These are phyloP conservation scores for Cystobasidium slooffiae DNA, from an alignment of 1,284 basidiomycete genomes.

Conservation along the genomic window DNA sequence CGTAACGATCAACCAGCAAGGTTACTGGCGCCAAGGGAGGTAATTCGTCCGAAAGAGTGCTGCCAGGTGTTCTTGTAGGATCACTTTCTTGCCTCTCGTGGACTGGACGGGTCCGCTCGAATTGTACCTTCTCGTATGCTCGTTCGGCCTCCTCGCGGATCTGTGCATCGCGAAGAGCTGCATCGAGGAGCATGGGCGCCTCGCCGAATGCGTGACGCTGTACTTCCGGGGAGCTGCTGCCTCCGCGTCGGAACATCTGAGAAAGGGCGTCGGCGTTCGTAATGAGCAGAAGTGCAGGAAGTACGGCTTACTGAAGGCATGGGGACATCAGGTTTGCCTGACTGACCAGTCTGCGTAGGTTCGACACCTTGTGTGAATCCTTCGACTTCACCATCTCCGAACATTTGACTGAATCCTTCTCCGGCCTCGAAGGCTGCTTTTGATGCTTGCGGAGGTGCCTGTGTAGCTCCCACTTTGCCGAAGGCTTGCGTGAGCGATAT, in stretches of 20 bases:
- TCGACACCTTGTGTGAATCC: slow-evolving; percentile 14
- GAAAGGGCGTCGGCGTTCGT: not conserved
- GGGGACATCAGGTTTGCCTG: not conserved
- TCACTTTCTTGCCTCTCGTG: not conserved
- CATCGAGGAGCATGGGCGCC: slow-evolving; percentile 33
- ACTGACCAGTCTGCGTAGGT: not conserved
- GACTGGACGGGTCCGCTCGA: not conserved
- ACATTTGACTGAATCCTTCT: slow-evolving; percentile 36
- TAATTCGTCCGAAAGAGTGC: slow-evolving; percentile 37
- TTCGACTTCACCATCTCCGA: slow-evolving; percentile 13
- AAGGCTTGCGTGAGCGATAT: slow-evolving; percentile 42
- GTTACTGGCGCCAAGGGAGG: slow-evolving; percentile 28
- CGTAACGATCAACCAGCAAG: slow-evolving; percentile 13
- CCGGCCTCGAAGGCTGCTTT: not conserved
- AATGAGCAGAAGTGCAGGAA: not conserved
- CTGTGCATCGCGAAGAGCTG: slow-evolving; percentile 32
- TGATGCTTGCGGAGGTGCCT: slow-evolving; percentile 17
- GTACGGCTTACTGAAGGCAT: slow-evolving; percentile 18
- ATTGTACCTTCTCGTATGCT: slow-evolving; percentile 15
- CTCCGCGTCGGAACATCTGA: slow-evolving; percentile 26
- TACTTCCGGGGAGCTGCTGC: slow-evolving; percentile 19
- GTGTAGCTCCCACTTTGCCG: slow-evolving; percentile 28
- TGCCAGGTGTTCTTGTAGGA: slow-evolving; percentile 35
- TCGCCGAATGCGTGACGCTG: slow-evolving; percentile 29
- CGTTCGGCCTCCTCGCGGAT: slow-evolving; percentile 35